Percentiles rank a stretch among this genome's conserved stretches.
Conservation (phyloP, 768 basidiomycete genomes). For the Tylopilus intermedius region DNA sequence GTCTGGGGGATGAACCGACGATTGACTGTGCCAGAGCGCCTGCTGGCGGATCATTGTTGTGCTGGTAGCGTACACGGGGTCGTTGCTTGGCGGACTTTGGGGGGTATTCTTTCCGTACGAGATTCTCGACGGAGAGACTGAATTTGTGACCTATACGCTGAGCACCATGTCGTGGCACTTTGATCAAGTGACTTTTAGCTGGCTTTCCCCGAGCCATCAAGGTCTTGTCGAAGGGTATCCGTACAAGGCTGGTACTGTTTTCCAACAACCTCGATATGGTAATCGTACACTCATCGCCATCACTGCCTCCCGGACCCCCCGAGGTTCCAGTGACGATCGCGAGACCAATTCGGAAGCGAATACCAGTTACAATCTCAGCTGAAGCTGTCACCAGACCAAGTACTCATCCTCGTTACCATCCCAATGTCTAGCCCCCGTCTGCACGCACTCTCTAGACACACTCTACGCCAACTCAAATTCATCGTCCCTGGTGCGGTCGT, state of each 20-base stretch:
- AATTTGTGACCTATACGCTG: conserved; percentile 67
- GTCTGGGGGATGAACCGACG: conserved; percentile 38
- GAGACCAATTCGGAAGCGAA: neutral
- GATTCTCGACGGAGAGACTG: conserved; percentile 49
- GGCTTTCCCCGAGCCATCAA: conserved; percentile 41
- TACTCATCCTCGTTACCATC: neutral
- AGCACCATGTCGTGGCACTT: conserved; percentile 71
- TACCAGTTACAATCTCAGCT: too few relatives aligned
- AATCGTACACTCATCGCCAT: neutral
- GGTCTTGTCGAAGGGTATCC: neutral
- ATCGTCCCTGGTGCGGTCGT: conserved; percentile 63
- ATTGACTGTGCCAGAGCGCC: conserved; percentile 53
- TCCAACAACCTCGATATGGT: conserved; percentile 9
- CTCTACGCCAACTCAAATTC: conserved; percentile 67
- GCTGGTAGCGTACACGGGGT: conserved; percentile 41
- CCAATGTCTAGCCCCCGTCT: conserved; percentile 15
- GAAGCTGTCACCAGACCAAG: neutral
- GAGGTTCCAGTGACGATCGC: too few relatives aligned
- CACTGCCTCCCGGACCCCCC: too few relatives aligned
- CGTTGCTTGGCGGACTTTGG: conserved; percentile 43
- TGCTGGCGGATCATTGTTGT: conserved; percentile 48
- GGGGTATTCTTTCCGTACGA: conserved; percentile 46
- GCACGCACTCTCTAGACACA: conserved; percentile 41
- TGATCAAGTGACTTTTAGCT: conserved; percentile 52
- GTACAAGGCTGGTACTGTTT: neutral